Conservation (phyloP, 257 asterid species). For the Rhazya stricta region DNA sequence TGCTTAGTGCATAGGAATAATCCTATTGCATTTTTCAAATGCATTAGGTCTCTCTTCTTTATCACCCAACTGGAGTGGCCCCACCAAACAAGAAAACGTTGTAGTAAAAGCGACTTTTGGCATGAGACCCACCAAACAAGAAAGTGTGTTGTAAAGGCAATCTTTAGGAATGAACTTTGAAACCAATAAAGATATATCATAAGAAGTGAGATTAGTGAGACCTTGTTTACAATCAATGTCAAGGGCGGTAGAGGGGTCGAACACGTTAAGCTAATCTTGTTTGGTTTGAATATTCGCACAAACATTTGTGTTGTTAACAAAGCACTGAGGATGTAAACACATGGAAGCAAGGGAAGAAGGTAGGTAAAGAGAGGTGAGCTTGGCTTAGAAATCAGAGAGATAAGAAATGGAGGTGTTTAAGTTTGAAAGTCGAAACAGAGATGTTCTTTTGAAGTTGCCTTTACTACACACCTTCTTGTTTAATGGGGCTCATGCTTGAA, state of each 20-base stretch:
- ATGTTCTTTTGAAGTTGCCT: too few species aligned
- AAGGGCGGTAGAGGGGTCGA: constrained; percentile 34
- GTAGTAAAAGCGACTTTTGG: constrained; percentile 46
- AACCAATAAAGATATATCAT: constrained; percentile 50
- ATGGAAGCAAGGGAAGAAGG: constrained; percentile 25
- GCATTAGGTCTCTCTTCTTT: too few species aligned
- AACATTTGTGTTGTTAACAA: constrained; percentile 39
- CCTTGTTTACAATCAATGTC: constrained; percentile 34
- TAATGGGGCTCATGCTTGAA: too few species aligned
- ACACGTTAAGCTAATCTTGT: constrained; percentile 31
- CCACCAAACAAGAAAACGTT: too few species aligned
- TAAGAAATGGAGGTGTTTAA: too few species aligned
- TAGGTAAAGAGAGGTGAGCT: constrained; percentile 34
- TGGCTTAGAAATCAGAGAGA: constrained; percentile 40
- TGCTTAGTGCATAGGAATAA: too few species aligned
- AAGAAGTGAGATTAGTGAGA: constrained; percentile 30
- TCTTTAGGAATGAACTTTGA: constrained; percentile 38
- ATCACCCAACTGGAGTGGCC: too few species aligned
- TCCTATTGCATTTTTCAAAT: too few species aligned
- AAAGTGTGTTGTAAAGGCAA: too few species aligned
- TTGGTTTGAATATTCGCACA: constrained; percentile 42
- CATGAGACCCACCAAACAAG: constrained; percentile 34
- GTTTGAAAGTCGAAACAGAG: too few species aligned
- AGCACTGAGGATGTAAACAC: constrained; percentile 39
- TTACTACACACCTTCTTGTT: too few species aligned